Base-by-base conservation (phyloP, 108 stramenopile genomes). In the Mediolabrus comicus region DNA sequence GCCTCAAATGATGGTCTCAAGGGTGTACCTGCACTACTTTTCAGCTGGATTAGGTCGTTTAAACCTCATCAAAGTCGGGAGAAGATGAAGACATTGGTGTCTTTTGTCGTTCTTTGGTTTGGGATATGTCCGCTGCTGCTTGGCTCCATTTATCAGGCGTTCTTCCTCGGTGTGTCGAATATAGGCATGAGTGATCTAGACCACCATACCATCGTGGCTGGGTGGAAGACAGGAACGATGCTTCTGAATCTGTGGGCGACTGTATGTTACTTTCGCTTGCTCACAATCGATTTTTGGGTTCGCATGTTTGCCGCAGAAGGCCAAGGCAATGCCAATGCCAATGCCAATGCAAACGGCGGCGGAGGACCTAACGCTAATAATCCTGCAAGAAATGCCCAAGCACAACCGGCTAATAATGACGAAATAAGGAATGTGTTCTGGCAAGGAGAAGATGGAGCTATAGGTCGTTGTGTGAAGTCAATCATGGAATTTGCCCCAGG, bases 391-490 rank as follows among this genome's bases (percentile, higher is more conserved):
- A 64, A 65, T 4, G 62, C 31, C 9, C 49, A 56, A 24, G 67
- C 57, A 26, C 70, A 55, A 30, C 46, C 41, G 8, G 27, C 36
- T 41, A 59, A 28, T 9, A 66, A 43, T 29, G 38, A 19, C 11
- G 58, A 64, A 60, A 22, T 39, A 14, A 38, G 16, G 6, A 26
- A 43, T 36, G 13, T 33, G 27, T 10, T 17, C 17, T 94, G 90
- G 90, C 90, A 91, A 79, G 92, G 92, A 14, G 60, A 79, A 53
- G 46, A 81, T 34, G 90, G 90, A 27, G 65, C 75, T 1, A 75
- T 86, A n/a, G 83, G 83, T 31, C 72, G 68, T 13, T 83, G 90
- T 77, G 72, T 84, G 39, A 68, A 74, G 16, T 51, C 80, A 30
- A 71, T 82, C 70, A 57, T 46, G 22, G 61, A 56, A 0, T 65